phyloP scores from a whole-genome alignment of 139 green algal genomes.

The Gonium pectorale region DNA sequence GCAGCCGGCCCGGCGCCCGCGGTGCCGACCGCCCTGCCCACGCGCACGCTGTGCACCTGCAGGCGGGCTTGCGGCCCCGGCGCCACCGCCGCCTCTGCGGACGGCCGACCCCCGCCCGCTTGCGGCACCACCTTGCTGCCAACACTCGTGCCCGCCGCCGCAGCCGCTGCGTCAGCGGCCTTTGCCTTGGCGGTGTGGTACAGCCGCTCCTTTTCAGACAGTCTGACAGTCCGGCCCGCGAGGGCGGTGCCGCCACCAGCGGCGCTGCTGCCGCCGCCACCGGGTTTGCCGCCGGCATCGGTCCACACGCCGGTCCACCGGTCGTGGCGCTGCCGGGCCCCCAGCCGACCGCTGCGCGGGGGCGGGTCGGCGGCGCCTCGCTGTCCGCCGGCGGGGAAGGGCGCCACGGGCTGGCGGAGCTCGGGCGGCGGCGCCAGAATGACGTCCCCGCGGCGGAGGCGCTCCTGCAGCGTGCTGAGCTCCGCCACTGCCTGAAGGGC shows the following conservation, averaged over 20 bases:
- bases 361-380: not conserved
- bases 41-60: too few species aligned
- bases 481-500: slow-evolving; percentile 31
- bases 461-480: not conserved
- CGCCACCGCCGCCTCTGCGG: not conserved
- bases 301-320: not conserved
- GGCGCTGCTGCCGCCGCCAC: not conserved
- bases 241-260: not conserved
- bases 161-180: not conserved
- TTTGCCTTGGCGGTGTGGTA: not conserved
- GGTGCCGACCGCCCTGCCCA: too few species aligned
- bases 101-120: too few species aligned
- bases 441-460: slow-evolving; percentile 26
- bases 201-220: slow-evolving; percentile 5
- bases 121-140: not conserved
- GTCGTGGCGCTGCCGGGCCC: not conserved
- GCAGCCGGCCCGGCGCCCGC: too few species aligned
- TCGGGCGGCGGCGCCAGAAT: slow-evolving; percentile 19
- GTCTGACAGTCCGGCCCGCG: not conserved
- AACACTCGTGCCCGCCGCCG: not conserved
- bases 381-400: not conserved
- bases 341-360: not conserved
- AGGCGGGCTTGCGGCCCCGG: not conserved
- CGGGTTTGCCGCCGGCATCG: not conserved
- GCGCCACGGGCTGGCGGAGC: not conserved